A percentile compares a stretch with the other conserved stretches of the same genome.
Conservation (phyloP, 225 moss, liverwort and hornwort genomes). For the Thuidium tamariscinum region DNA sequence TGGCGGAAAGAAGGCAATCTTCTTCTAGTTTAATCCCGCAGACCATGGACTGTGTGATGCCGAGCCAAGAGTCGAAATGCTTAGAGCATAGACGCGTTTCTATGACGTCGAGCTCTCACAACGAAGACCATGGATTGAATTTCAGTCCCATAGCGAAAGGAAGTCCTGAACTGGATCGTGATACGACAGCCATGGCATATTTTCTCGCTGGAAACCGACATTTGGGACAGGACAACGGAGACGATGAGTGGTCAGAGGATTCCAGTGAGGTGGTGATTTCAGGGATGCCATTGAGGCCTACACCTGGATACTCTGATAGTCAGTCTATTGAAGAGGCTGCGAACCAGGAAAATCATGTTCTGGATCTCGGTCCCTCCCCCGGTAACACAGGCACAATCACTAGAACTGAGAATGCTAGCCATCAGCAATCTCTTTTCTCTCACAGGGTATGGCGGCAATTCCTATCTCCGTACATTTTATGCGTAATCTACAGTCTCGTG, state of each 20-base stretch:
- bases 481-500: background rate
- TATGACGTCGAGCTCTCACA: conserved; percentile 18
- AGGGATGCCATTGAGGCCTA: conserved; percentile 23
- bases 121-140: conserved; percentile 18
- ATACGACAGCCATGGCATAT: conserved; percentile 69
- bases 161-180: conserved; percentile 49
- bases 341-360: conserved; percentile 11
- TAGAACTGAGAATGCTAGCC: conserved; percentile 2
- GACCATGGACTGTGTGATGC: conserved; percentile 18
- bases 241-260: conserved; percentile 66
- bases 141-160: conserved; percentile 17
- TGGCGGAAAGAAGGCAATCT: conserved; percentile 15
- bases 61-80: conserved; percentile 21
- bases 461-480: background rate
- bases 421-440: conserved; percentile 10
- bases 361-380: conserved; percentile 12
- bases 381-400: background rate
- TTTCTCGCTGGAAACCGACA: conserved; percentile 54
- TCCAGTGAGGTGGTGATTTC: conserved; percentile 36
- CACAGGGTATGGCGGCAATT: conserved; percentile 12
- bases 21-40: conserved; percentile 29
- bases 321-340: conserved; percentile 12
- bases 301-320: conserved; percentile 32
- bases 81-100: conserved; percentile 20
- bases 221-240: conserved; percentile 20